phyloP scores from a whole-genome alignment of 768 basidiomycete species.

The Tylopilus felleus region DNA sequence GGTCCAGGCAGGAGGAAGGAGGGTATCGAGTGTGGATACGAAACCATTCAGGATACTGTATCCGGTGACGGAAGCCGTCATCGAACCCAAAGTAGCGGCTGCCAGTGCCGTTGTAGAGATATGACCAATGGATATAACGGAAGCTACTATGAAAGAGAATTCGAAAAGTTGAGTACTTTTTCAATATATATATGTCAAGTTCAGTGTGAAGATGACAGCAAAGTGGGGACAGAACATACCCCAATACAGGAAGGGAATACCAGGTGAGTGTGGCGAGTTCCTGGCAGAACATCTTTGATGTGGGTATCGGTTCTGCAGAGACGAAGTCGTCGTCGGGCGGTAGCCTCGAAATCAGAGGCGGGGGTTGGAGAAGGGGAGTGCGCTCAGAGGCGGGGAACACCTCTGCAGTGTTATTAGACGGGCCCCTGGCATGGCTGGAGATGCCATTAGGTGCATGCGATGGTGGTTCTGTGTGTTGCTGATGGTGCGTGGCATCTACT shows the following conservation, averaged over 20 bases:
- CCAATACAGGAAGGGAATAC: conserved; percentile 71
- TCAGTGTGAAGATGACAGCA: neutral
- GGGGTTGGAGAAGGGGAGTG: conserved; percentile 50
- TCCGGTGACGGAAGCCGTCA: conserved; percentile 60
- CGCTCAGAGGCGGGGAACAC: conserved; percentile 37
- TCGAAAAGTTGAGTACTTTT: conserved; percentile 75
- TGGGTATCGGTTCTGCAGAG: conserved; percentile 17
- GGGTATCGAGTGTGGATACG: conserved; percentile 82
- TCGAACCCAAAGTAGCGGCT: conserved; percentile 69
- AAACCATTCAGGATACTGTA: conserved; percentile 78
- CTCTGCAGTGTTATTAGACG: neutral
- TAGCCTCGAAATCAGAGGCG: too few species aligned
- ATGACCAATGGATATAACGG: conserved; percentile 88
- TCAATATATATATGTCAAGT: neutral
- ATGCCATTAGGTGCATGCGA: conserved; percentile 19
- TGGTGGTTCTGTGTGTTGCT: neutral
- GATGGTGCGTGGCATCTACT: too few species aligned
- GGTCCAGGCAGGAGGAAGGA: conserved; percentile 95
- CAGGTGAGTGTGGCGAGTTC: conserved; percentile 56
- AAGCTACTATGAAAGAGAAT: conserved; percentile 79
- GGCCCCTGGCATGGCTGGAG: conserved; percentile 11
- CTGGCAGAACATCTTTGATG: conserved; percentile 45
- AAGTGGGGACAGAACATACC: conserved; percentile 40
- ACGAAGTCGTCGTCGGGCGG: conserved; percentile 32
- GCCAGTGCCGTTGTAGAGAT: conserved; percentile 87